Base-by-base conservation (phyloP, 768 basidiomycete genomes). In the Wakefieldia striispora region DNA sequence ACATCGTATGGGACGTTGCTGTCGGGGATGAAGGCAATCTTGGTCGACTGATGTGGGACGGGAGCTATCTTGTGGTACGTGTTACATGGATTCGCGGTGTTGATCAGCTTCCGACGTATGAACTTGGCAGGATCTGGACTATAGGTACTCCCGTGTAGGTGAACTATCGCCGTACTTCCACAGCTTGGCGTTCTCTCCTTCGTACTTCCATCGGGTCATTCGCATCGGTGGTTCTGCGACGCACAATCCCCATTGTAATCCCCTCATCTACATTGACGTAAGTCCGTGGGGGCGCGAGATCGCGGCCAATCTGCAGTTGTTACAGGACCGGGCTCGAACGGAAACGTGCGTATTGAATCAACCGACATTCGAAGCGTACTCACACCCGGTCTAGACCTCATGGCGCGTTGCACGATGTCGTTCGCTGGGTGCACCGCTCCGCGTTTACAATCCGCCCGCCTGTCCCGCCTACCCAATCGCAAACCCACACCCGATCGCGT, bases 141-240 rank as follows among this genome's bases (percentile, higher is more conserved):
- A 90, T 64, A 82, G 83, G 17, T 93, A 86, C 67, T 88, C 88
- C 13, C 63, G 76, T 1, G 74, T 81, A 31, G 90, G 89, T 5
- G 89, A 92, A 61, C 68, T 91, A 24, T 88, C 91, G 17, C 82
- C 81, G 58, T 91, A 91, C 66, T 73, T 93, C 53, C 87, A 87
- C 40, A 82, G 85, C 11, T 66, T 93, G 36, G 86, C 88, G 2
- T 90, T 91, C 62, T 78, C 91, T 16, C 91, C 91, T 1, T 91
- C 91, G 19, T 92, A 92, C 69, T 94, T 92, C 74, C 88, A 93
- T 65, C 82, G 86, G 34, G 86, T 91, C 38, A 82, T 94, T 48
- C 80, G 88, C 17, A 84, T 82, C 0, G 66, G 64, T n/a, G 53
- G 57, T 31, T 60, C 57, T 43, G 47, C 58, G 23, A 40, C 51